These are phyloP conservation scores for Coniophora puteana DNA, from an alignment of 1,284 basidiomycete species.

Conservation along the genomic window DNA sequence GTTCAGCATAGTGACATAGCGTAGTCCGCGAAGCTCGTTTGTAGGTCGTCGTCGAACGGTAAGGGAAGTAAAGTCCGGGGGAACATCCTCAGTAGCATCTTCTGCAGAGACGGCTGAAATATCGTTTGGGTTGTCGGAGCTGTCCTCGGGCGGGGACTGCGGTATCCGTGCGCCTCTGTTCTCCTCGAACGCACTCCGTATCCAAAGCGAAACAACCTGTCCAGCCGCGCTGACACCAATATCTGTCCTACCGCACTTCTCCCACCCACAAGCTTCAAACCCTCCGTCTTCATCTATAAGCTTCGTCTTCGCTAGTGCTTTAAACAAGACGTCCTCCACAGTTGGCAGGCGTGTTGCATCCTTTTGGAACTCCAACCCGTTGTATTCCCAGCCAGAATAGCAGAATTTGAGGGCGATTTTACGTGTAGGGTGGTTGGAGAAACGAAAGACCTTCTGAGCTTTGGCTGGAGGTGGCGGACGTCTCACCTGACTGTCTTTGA, in stretches of 20 bases:
- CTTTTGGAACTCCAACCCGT: constrained; percentile 83
- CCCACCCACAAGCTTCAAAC: constrained; percentile 86
- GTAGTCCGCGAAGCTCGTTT: constrained; percentile 59
- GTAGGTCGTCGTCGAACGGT: constrained; percentile 14
- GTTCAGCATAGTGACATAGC: constrained; percentile 84
- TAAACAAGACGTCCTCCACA: constrained; percentile 86
- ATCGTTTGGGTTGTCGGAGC: constrained; percentile 5
- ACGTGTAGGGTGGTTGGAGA: constrained; percentile 66
- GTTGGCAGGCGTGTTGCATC: constrained; percentile 75
- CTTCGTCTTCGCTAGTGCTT: constrained; percentile 73
- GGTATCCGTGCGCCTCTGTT: background rate
- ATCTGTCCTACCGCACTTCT: constrained; percentile 92
- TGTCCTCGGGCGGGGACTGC: background rate
- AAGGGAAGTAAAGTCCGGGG: constrained; percentile 25
- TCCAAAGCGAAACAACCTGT: constrained; percentile 92
- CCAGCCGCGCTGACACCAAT: constrained; percentile 92
- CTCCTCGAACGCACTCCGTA: constrained; percentile 57
- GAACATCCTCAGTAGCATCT: constrained; percentile 20
- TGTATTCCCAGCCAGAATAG: constrained; percentile 91
- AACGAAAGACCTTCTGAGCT: constrained; percentile 47
- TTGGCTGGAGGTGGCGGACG: constrained; percentile 7
- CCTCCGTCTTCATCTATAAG: constrained; percentile 74
- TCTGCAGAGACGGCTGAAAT: constrained; percentile 8
- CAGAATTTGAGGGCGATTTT: constrained; percentile 93
- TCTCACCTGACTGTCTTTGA: constrained; percentile 7